phyloP scores from a whole-genome alignment of 2,329 filamentous ascomycete genomes.

The Keithomyces neogunnii region DNA sequence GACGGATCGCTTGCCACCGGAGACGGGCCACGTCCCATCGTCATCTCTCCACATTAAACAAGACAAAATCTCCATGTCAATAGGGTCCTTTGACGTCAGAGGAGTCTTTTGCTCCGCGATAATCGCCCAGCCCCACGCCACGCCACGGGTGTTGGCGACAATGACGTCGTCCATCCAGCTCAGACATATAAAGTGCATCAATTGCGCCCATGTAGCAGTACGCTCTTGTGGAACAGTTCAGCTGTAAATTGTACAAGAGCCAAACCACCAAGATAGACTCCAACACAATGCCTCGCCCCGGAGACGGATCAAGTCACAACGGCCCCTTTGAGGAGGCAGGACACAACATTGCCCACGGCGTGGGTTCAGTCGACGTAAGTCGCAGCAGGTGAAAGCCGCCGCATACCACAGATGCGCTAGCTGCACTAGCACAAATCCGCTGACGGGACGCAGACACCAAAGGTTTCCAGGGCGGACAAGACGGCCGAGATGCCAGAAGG shows the following conservation, averaged over 20 bases:
- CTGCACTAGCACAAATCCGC: conserved; percentile 1
- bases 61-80: too few relatives aligned
- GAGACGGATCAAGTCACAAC: conserved; percentile 40
- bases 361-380: conserved; percentile 29
- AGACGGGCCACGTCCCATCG: too few relatives aligned
- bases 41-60: too few relatives aligned
- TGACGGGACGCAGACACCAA: conserved; percentile 16
- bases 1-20: too few relatives aligned
- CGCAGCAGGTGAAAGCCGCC: background rate
- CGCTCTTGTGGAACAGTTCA: too few relatives aligned
- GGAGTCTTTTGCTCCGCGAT: conserved; percentile 22
- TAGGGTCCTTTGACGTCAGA: background rate
- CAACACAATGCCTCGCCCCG: conserved; percentile 39
- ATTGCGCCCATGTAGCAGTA: background rate
- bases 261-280: background rate
- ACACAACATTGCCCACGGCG: conserved; percentile 36
- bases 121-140: background rate
- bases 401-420: background rate
- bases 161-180: conserved; percentile 5
- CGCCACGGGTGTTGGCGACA: background rate
- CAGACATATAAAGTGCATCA: conserved; percentile 1
- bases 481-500: conserved; percentile 38
- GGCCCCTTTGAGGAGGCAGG: conserved; percentile 30
- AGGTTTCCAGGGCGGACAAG: conserved; percentile 40
- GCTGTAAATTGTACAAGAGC: too few relatives aligned